These are phyloP conservation scores for Fraxinus latifolia DNA, from an alignment of 305 asterid species.

Conservation along the genomic window DNA sequence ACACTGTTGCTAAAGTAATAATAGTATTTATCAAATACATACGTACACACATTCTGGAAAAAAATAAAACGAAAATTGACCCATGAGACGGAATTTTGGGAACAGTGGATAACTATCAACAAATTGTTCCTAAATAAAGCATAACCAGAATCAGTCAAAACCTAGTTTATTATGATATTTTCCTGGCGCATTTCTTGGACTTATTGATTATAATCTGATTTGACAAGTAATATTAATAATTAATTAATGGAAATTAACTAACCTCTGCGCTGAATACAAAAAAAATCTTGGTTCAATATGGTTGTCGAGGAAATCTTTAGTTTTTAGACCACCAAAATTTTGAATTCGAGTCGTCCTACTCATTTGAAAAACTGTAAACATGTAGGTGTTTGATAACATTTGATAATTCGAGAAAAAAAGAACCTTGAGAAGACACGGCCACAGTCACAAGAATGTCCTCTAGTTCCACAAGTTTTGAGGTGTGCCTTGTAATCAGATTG, in stretches of 20 bases:
- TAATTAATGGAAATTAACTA: not conserved
- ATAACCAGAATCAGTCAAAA: slow-evolving; percentile 32
- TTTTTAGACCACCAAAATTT: not conserved
- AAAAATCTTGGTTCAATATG: slow-evolving; percentile 11
- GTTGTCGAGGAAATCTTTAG: not conserved
- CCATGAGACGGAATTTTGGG: slow-evolving; percentile 14
- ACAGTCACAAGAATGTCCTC: slow-evolving; percentile 76
- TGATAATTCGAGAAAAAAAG: not conserved
- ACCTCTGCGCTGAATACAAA: slow-evolving; percentile 47
- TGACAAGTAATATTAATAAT: not conserved
- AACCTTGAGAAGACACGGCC: slow-evolving; percentile 78
- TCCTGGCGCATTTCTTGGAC: slow-evolving; percentile 24
- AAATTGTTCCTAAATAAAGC: not conserved
- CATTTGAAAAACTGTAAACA: not conserved
- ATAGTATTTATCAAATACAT: slow-evolving; percentile 7
- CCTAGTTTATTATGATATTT: slow-evolving; percentile 33
- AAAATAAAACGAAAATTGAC: not conserved
- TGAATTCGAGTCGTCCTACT: not conserved
- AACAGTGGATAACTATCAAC: slow-evolving; percentile 4
- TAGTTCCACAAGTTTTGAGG: slow-evolving; percentile 73
- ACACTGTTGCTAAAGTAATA: not conserved
- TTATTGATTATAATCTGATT: slow-evolving; percentile 39
- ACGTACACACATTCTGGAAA: not conserved
- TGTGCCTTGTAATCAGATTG: slow-evolving; percentile 75
- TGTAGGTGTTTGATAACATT: not conserved